Evolutionary conservation across 2,329 filamentous ascomycete species (phyloP).

Genomic region (Calonectria naviculata): DNA sequence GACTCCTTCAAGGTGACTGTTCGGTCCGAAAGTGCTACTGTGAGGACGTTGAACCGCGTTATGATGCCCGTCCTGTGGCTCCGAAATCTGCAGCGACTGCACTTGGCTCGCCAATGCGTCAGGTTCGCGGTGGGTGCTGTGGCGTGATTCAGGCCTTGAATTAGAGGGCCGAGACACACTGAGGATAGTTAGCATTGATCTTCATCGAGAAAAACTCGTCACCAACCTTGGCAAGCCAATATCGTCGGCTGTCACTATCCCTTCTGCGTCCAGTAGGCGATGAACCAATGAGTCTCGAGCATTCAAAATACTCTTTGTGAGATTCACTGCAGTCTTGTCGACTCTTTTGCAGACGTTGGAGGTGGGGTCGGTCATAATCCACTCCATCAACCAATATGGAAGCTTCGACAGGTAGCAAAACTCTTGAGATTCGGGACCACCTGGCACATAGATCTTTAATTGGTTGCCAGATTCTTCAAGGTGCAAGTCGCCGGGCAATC

Average conservation of each 20-base stretch:
- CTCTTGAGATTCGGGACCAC: slow-evolving; percentile 33
- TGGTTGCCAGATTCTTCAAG: slow-evolving; percentile 27
- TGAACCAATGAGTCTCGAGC: slow-evolving; percentile 4
- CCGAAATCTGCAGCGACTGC: not conserved
- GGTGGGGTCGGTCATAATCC: slow-evolving; percentile 36
- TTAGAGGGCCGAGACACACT: not conserved
- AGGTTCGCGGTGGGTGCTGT: not conserved
- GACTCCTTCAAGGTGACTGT: not conserved
- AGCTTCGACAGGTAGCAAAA: slow-evolving; percentile 29
- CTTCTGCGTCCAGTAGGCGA: slow-evolving; percentile 11
- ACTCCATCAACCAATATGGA: slow-evolving; percentile 35
- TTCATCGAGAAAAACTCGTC: too few relatives aligned
- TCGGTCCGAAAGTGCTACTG: not conserved
- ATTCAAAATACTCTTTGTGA: slow-evolving; percentile 28
- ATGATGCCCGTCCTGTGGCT: not conserved
- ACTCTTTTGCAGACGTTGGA: slow-evolving; percentile 12
- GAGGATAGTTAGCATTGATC: not conserved
- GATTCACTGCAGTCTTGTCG: slow-evolving; percentile 29
- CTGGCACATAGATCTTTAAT: slow-evolving; percentile 28
- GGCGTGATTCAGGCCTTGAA: not conserved
- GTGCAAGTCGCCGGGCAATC: not conserved
- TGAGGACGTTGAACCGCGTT: not conserved
- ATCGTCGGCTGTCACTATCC: not conserved
- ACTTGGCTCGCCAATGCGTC: not conserved
- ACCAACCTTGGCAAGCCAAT: not conserved